Evolutionary conservation across 2,329 filamentous ascomycete species (phyloP).

Genomic region (Talaromyces islandicus): DNA sequence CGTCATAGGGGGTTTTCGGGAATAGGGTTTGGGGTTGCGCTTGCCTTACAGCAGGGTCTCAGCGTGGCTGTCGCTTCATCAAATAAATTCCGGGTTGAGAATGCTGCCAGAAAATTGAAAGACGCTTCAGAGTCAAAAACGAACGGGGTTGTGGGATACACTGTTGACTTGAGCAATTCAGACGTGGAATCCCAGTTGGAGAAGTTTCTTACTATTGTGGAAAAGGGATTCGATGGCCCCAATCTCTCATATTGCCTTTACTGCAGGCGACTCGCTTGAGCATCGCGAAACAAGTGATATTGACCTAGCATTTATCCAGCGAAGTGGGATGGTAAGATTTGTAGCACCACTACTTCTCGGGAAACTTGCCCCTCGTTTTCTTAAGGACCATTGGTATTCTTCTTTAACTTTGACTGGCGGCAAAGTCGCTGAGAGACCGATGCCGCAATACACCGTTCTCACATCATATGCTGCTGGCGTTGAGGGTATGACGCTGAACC

Average conservation of each 20-base stretch:
- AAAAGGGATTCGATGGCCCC: constrained; percentile 13
- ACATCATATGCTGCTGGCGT: constrained; percentile 20
- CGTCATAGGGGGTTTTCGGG: constrained; percentile 58
- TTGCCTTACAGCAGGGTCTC: constrained; percentile 49
- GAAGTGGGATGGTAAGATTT: constrained; percentile 27
- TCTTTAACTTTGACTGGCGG: constrained; percentile 54
- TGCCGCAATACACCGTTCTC: constrained; percentile 25
- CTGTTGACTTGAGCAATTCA: constrained; percentile 44
- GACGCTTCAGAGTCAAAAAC: constrained; percentile 29
- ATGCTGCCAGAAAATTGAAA: constrained; percentile 42
- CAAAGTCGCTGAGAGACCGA: constrained; percentile 40
- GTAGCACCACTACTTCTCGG: constrained; percentile 42
- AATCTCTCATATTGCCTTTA: constrained; percentile 54
- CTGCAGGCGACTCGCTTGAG: constrained; percentile 47
- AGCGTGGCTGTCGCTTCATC: constrained; percentile 58
- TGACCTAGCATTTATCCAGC: constrained; percentile 16
- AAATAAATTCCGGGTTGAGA: constrained; percentile 43
- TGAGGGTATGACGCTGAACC: constrained; percentile 47
- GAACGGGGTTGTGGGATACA: constrained; percentile 36
- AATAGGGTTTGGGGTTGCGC: constrained; percentile 57
- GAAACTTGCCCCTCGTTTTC: constrained; percentile 43
- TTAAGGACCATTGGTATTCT: constrained; percentile 36
- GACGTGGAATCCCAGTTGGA: constrained; percentile 41
- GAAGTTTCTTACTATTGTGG: constrained; percentile 36
- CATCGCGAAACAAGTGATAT: constrained; percentile 20